A percentile compares a stretch with the other conserved stretches of the same genome.
Conservation (phyloP, 495 filamentous ascomycete genomes). For the Tuber aestivum region DNA sequence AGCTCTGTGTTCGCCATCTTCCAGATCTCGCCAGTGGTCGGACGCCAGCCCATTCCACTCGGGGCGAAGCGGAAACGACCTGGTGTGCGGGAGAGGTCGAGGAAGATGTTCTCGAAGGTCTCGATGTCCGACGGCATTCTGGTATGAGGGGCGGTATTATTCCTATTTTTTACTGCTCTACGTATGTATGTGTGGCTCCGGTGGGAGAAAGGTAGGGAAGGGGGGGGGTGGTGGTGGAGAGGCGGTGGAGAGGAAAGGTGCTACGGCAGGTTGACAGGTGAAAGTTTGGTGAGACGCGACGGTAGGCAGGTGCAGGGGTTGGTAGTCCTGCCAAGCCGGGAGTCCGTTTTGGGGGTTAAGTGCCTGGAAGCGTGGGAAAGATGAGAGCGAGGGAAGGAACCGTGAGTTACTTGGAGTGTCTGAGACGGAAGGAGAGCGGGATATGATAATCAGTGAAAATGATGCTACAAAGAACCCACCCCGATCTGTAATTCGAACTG, state of each 20-base stretch:
- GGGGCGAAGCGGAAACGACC: slow-evolving; percentile 93
- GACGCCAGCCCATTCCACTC: slow-evolving; percentile 89
- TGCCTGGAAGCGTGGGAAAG: neutral
- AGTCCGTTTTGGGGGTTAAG: neutral
- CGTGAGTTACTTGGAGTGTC: neutral
- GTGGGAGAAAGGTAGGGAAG: neutral
- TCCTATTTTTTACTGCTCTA: neutral
- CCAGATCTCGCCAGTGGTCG: slow-evolving; percentile 81
- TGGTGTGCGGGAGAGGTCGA: slow-evolving; percentile 82
- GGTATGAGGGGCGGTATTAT: neutral
- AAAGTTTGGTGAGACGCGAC: slow-evolving; percentile 1
- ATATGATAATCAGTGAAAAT: neutral
- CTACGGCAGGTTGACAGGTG: neutral
- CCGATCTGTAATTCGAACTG: neutral
- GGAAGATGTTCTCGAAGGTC: slow-evolving; percentile 91
- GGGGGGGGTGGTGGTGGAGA: neutral
- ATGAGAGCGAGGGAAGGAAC: neutral
- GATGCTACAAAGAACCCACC: neutral
- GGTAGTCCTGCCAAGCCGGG: neutral
- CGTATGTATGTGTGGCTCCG: neutral
- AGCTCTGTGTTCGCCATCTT: slow-evolving; percentile 81
- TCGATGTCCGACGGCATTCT: slow-evolving; percentile 50
- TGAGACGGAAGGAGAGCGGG: neutral
- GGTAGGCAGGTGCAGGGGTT: neutral
- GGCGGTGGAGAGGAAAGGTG: neutral